phyloP scores from a whole-genome alignment of 75 land plant species.

The Pinus albicaulis region DNA sequence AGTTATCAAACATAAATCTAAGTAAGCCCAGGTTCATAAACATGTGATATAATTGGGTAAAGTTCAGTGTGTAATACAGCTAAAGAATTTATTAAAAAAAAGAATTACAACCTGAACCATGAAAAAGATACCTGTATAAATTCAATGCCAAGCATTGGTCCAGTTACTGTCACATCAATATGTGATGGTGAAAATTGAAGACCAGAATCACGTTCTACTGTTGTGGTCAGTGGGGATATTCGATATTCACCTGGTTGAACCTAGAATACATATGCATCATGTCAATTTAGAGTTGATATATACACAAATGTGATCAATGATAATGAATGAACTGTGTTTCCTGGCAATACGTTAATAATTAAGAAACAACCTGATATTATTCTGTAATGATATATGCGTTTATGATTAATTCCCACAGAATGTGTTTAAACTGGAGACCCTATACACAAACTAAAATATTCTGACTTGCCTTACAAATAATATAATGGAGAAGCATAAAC shows the following conservation, averaged over 20 bases:
- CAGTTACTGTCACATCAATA: constrained; percentile 62
- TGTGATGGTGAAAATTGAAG: constrained; percentile 72
- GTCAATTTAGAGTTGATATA: not conserved
- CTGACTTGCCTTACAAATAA: not conserved
- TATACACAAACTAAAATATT: not conserved
- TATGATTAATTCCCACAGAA: not conserved
- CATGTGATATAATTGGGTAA: not conserved
- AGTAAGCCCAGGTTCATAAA: not conserved
- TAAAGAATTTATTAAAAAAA: not conserved
- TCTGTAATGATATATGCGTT: not conserved
- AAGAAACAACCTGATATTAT: not conserved
- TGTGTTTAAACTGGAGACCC: not conserved
- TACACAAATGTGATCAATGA: not conserved
- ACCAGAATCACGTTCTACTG: constrained; percentile 53
- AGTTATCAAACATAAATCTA: not conserved
- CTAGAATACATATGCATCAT: constrained; percentile 14
- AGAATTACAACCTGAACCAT: not conserved
- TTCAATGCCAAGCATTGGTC: constrained; percentile 59
- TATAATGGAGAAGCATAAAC: not conserved
- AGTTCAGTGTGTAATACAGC: not conserved
- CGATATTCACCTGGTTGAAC: constrained; percentile 90
- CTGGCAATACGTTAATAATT: not conserved
- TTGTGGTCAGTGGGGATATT: constrained; percentile 63
- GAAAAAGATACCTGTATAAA: constrained; percentile 68
- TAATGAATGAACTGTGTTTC: constrained; percentile 3